phyloP scores from a whole-genome alignment of 805 yeast genomes.

The Peterozyma toletana region DNA sequence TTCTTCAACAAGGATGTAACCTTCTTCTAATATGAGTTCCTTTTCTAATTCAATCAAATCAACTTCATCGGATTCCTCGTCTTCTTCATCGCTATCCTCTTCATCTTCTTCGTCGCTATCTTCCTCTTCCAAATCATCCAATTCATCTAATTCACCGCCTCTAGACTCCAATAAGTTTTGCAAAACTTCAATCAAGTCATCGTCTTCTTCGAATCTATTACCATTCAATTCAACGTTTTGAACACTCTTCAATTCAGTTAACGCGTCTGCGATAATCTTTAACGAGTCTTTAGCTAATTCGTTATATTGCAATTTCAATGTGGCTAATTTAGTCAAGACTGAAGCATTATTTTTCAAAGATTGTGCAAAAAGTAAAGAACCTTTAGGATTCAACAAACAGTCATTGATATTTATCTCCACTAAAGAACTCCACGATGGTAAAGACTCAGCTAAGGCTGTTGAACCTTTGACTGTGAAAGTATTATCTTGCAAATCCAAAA shows the following conservation, averaged over 20 bases:
- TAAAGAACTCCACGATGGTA: constrained; percentile 60
- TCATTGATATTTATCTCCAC: constrained; percentile 83
- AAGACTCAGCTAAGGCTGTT: constrained; percentile 49
- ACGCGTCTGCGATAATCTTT: constrained; percentile 45
- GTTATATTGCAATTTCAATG: constrained; percentile 81
- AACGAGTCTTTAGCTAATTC: constrained; percentile 71
- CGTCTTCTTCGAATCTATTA: constrained; percentile 86
- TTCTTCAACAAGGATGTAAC: constrained; percentile 31
- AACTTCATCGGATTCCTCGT: constrained; percentile 45
- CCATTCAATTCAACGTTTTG: constrained; percentile 81
- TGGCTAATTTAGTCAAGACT: constrained; percentile 50
- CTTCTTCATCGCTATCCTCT: constrained; percentile 48
- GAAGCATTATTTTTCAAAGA: constrained; percentile 32
- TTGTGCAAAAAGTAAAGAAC: constrained; percentile 51
- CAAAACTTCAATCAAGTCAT: constrained; percentile 57
- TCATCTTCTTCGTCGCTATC: constrained; percentile 66
- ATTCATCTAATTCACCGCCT: constrained; percentile 86
- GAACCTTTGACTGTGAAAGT: constrained; percentile 77
- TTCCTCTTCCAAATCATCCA: constrained; percentile 89
- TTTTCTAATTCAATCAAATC: constrained; percentile 41
- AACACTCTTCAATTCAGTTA: constrained; percentile 55
- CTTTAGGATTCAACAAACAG: constrained; percentile 75
- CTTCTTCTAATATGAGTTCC: constrained; percentile 40
- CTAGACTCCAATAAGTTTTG: constrained; percentile 57
- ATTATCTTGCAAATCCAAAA: constrained; percentile 88